Percentiles rank a stretch among this genome's conserved stretches.
Conservation (phyloP, 2,329 filamentous ascomycete species). For the Cryphonectria radicalis region DNA sequence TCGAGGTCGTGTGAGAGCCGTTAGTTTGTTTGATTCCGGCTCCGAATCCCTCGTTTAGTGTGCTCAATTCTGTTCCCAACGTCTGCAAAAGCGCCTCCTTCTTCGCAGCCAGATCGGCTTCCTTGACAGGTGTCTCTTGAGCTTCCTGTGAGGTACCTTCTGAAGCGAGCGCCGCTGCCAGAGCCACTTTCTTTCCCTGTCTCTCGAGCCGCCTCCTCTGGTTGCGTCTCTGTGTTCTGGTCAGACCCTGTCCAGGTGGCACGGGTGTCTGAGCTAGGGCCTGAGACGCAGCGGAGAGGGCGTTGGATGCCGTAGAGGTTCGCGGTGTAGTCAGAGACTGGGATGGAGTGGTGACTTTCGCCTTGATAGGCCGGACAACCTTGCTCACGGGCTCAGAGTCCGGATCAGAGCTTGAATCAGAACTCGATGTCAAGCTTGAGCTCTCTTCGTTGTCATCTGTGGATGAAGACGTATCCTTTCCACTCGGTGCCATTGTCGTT, state of each 20-base stretch:
- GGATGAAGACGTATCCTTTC: conserved; percentile 17
- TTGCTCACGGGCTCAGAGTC: conserved; percentile 40
- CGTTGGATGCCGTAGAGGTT: not conserved
- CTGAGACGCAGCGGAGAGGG: not conserved
- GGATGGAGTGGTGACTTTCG: not conserved
- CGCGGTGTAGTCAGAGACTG: not conserved
- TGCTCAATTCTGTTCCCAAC: conserved; percentile 9
- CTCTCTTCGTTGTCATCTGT: conserved; percentile 20
- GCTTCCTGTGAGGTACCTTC: conserved; percentile 7
- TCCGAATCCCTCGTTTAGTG: conserved; percentile 2
- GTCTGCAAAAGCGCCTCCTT: conserved; percentile 45
- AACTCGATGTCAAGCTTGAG: conserved; percentile 29
- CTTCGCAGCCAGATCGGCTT: conserved; percentile 42
- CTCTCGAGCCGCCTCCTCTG: conserved; percentile 47
- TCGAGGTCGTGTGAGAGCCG: not conserved
- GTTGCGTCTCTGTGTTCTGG: conserved; percentile 56
- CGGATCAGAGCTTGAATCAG: conserved; percentile 41
- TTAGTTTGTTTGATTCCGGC: conserved; percentile 20
- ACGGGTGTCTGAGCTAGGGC: conserved; percentile 14
- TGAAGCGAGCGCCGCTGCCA: not conserved
- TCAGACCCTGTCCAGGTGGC: conserved; percentile 39
- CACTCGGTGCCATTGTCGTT: conserved; percentile 25
- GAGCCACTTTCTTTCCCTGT: conserved; percentile 29
- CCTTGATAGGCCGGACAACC: conserved; percentile 32
- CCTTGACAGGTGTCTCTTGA: conserved; percentile 7